phyloP scores from a whole-genome alignment of 2,329 filamentous ascomycete genomes.

The Lachnellula arida region DNA sequence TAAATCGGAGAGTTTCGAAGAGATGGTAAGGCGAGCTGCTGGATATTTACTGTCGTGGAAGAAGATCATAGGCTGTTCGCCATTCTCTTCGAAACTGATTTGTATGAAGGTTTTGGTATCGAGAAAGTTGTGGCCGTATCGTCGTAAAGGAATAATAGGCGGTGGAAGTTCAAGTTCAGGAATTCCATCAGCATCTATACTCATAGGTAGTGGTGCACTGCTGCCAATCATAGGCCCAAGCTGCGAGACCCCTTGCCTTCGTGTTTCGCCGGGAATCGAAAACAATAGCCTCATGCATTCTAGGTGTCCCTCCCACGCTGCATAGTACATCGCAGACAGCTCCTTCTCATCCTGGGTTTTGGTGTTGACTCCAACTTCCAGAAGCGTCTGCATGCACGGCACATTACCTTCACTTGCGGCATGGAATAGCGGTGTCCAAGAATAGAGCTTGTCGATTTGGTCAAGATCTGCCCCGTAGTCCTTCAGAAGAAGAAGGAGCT shows the following conservation, averaged over 20 bases:
- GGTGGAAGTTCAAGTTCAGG: conserved; percentile 88
- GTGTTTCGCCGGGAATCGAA: conserved; percentile 34
- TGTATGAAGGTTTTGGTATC: conserved; percentile 97
- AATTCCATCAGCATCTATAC: conserved; percentile 79
- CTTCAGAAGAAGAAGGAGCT: conserved; percentile 74
- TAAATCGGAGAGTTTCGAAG: conserved; percentile 90
- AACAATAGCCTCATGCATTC: conserved; percentile 89
- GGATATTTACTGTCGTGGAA: conserved; percentile 97
- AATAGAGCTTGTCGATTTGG: conserved; percentile 91
- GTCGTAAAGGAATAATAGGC: conserved; percentile 87
- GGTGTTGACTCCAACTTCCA: conserved; percentile 73
- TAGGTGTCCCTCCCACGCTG: conserved; percentile 94
- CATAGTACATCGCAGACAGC: conserved; percentile 94
- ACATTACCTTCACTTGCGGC: conserved; percentile 95
- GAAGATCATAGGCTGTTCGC: conserved; percentile 77
- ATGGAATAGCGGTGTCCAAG: conserved; percentile 95
- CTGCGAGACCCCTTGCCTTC: conserved; percentile 28
- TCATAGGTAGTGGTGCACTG: conserved; percentile 51
- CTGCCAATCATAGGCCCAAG: conserved; percentile 29
- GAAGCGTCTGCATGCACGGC: conserved; percentile 74
- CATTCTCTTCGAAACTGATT: conserved; percentile 77
- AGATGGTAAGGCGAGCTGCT: conserved; percentile 89
- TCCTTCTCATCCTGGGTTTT: conserved; percentile 87
- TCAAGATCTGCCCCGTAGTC: conserved; percentile 85
- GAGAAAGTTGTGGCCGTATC: conserved; percentile 97